A percentile compares a stretch with the other conserved stretches of the same genome.
Evolutionary conservation across 768 basidiomycete species (phyloP).

Genomic region (Rhizopogon sp.): DNA sequence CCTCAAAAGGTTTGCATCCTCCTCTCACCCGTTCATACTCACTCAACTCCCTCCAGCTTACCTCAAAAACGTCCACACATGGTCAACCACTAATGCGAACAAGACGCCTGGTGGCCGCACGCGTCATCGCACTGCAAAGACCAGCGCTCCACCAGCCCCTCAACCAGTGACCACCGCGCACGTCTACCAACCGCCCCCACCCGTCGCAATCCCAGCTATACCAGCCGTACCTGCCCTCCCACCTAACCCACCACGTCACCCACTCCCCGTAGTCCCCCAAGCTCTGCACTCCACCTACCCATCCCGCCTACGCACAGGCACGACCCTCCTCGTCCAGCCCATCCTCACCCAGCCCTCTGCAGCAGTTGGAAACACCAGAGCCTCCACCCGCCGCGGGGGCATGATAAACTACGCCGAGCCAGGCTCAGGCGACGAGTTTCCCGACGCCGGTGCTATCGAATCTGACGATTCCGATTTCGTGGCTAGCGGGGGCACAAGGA

Average conservation of each 20-base stretch:
- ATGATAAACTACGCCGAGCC: constrained; percentile 85
- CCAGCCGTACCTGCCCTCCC: constrained; percentile 25
- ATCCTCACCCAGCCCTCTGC: constrained; percentile 45
- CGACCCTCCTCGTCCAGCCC: constrained; percentile 88
- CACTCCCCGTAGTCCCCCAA: constrained; percentile 60
- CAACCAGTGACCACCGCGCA: constrained; percentile 32
- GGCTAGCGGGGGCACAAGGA: constrained; percentile 58
- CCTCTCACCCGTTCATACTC: not conserved
- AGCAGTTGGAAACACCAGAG: constrained; percentile 28
- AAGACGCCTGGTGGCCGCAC: constrained; percentile 35
- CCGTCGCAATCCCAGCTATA: constrained; percentile 19
- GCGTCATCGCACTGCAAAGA: constrained; percentile 30
- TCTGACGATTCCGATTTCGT: constrained; percentile 83
- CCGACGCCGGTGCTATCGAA: constrained; percentile 76
- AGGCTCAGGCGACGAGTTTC: constrained; percentile 76
- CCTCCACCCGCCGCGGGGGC: constrained; percentile 56
- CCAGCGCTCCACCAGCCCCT: constrained; percentile 33
- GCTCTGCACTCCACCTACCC: constrained; percentile 80
- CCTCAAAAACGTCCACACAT: constrained; percentile 64
- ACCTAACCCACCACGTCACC: constrained; percentile 49
- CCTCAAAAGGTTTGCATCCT: constrained; percentile 22
- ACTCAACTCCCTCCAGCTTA: constrained; percentile 37
- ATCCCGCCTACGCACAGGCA: constrained; percentile 86
- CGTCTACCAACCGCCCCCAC: constrained; percentile 30
- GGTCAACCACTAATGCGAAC: constrained; percentile 58